Percentiles rank a stretch among this genome's conserved stretches.
phyloP scores from a whole-genome alignment of 495 filamentous ascomycete species.

The Thermothielavioides terrestris region DNA sequence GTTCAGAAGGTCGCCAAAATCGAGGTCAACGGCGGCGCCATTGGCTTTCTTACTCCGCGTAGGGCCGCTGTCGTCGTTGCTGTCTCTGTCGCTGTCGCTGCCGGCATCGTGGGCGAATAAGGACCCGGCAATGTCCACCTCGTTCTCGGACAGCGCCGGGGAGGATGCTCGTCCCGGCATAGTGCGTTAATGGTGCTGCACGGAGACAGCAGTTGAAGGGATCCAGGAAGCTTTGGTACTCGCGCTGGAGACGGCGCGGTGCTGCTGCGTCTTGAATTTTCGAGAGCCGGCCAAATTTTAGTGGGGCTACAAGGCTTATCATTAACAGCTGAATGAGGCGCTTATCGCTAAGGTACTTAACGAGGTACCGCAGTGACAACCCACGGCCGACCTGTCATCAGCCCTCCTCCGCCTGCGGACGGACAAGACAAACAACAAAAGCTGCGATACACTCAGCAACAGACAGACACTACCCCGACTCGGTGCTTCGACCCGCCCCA shows the following conservation, averaged over 20 bases:
- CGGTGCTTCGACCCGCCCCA: neutral
- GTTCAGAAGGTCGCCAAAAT: constrained; percentile 36
- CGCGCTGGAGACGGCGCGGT: no score
- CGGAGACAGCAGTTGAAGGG: neutral
- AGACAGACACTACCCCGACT: neutral
- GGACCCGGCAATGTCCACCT: constrained; percentile 77
- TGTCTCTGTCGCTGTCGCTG: constrained; percentile 24
- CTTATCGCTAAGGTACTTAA: neutral
- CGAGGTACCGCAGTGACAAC: neutral
- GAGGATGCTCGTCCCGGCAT: constrained; percentile 54
- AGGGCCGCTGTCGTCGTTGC: constrained; percentile 23
- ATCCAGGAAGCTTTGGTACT: no score
- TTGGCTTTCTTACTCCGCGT: constrained; percentile 4
- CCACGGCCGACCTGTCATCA: neutral
- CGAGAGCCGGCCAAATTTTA: constrained; percentile 12
- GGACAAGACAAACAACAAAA: neutral
- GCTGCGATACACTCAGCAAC: neutral
- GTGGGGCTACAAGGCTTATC: constrained; percentile 10
- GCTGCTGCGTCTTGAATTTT: no score
- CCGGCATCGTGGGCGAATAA: constrained; percentile 55
- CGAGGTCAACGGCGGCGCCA: constrained; percentile 23
- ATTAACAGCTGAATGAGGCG: no score
- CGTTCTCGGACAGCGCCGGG: constrained; percentile 77
- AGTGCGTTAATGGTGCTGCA: constrained; percentile 3
- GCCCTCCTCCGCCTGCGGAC: neutral